Evolutionary conservation across 352 stramenopile species (phyloP), one percentile per base, ranked within the genome.

Genomic region (Pythium angustatum): DNA sequence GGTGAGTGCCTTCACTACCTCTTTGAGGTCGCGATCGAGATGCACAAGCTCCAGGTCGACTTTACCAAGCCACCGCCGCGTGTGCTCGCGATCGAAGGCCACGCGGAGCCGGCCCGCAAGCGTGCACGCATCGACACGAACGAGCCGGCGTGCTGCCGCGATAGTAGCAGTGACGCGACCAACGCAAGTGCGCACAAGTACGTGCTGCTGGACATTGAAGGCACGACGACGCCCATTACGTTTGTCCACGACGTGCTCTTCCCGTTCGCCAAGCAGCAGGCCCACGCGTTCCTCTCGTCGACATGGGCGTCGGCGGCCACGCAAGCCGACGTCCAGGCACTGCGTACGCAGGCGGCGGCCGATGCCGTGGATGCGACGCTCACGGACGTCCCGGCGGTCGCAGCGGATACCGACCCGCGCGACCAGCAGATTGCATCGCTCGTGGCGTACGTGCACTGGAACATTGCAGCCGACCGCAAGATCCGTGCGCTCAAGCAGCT

Each of bases 1-100:
- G 96, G 87, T 51, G 96, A 99, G 78, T 98, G 92, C 31, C 87
- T 98, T 50, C 95, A 99, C 83, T 99, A 99, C 73, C 78, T 99
- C 11, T 98, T 99, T 58, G 81, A 97, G 67, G 76, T 74, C 19
- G 89, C 83, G 17, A 82, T 98, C 41, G 86, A 96, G 68, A 97
- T 98, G 91, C 90, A 83, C 64, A 81, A 83, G 38, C 84, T 96
- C 66, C 76, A 85, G 11, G 68, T 98, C 26, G 90, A 98, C 71
- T 88, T 77, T 43, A 72, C 77, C 6, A 58, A 68, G 12, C 72
- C 89, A 1, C 77, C 73, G 0, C 56, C 60, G 17, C 27, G 14
- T 3, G 24, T 43, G 8, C 19, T 15, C 36, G 12, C 34, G 22
- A 8, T 33, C 6, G 49, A 24, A 28, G 26, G 28, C 24, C 44